Evolutionary conservation across 495 filamentous ascomycete species (phyloP), one percentile per base, ranked within the genome.

Genomic region (Daldinia caldariorum): DNA sequence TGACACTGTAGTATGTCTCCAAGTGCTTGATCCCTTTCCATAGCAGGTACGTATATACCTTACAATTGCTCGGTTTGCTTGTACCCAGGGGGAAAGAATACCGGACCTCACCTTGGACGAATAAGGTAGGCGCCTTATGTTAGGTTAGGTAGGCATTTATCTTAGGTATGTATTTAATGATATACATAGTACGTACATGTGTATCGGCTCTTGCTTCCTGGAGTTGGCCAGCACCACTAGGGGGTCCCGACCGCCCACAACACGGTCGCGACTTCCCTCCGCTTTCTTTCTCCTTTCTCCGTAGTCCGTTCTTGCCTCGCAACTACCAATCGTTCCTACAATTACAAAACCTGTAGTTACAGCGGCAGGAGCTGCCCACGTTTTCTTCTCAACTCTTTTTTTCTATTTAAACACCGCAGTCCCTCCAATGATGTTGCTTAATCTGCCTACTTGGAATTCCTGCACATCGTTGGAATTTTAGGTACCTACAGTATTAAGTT

Each of bases 11-110:
- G 55, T 67, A 51, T 70, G 67, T 47, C 18, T 60, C 20, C 50
- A 53, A 18, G 32, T 70, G 7, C 58, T 73, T 35, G 45, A 56
- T n/a, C n/a, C n/a, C n/a, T n/a, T n/a, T n/a, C n/a, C n/a, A n/a
- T n/a, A n/a, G n/a, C n/a, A n/a, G n/a, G n/a, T n/a, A n/a, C n/a
- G n/a, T n/a, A n/a, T n/a, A n/a, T n/a, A n/a, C n/a, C n/a, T n/a
- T n/a, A n/a, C n/a, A n/a, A n/a, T n/a, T n/a, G n/a, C n/a, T n/a
- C n/a, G n/a, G n/a, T n/a, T n/a, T n/a, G n/a, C n/a, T n/a, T n/a
- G n/a, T n/a, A n/a, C n/a, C n/a, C n/a, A n/a, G n/a, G n/a, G n/a
- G n/a, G n/a, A n/a, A n/a, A n/a, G n/a, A n/a, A n/a, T n/a, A n/a
- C n/a, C n/a, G n/a, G n/a, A n/a, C n/a, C 26, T 26, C 26, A 26